Evolutionary conservation across 495 filamentous ascomycete species (phyloP).

Genomic region (Thozetella sp.): DNA sequence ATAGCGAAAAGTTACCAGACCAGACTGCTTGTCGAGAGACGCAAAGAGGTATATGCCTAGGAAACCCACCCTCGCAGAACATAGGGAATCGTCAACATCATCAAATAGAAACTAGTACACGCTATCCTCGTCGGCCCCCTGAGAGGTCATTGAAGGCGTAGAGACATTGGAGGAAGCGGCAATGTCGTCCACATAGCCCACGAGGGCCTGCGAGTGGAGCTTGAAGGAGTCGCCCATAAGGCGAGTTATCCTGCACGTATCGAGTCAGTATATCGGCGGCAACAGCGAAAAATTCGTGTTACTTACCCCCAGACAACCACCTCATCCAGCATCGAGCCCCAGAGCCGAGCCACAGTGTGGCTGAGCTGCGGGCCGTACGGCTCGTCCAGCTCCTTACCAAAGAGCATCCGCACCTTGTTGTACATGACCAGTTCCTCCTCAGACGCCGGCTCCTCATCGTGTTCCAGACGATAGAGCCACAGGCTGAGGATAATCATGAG

Average conservation of each 20-base stretch:
- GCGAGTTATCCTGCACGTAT: slow-evolving; percentile 79
- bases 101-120: slow-evolving; percentile 57
- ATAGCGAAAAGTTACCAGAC: slow-evolving; percentile 22
- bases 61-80: slow-evolving; percentile 36
- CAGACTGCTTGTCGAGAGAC: slow-evolving; percentile 12
- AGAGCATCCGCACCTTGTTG: slow-evolving; percentile 89
- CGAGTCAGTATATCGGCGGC: slow-evolving; percentile 44
- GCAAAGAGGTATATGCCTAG: slow-evolving; percentile 51
- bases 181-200: slow-evolving; percentile 86
- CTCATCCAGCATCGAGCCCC: slow-evolving; percentile 98
- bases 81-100: slow-evolving; percentile 48
- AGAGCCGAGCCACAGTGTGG: slow-evolving; percentile 89
- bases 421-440: slow-evolving; percentile 94
- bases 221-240: slow-evolving; percentile 99
- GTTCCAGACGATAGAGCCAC: slow-evolving; percentile 98
- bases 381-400: slow-evolving; percentile 86
- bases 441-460: slow-evolving; percentile 92
- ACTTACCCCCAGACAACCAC: slow-evolving; percentile 95
- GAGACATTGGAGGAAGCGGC: slow-evolving; percentile 58
- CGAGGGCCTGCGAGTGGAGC: slow-evolving; percentile 90
- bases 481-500: slow-evolving; percentile 98
- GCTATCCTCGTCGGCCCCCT: slow-evolving; percentile 61
- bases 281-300: slow-evolving; percentile 4
- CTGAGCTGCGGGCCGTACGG: slow-evolving; percentile 74
- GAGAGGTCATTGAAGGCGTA: slow-evolving; percentile 63